Percentiles rank a stretch among this genome's conserved stretches.
phyloP scores from a whole-genome alignment of 2,329 filamentous ascomycete species.

The Talaromyces sp. region DNA sequence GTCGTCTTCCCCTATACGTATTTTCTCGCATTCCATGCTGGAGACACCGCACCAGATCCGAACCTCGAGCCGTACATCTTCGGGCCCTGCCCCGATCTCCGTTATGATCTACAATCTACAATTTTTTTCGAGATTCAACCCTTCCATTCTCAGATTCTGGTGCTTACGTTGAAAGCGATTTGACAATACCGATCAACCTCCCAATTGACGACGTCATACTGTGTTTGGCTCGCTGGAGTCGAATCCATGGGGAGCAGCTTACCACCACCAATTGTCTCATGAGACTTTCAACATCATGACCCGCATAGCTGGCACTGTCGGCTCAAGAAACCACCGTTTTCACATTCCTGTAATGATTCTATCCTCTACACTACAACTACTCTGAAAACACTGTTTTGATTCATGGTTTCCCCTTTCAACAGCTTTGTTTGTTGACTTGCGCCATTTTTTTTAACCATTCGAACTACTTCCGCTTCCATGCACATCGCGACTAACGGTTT shows the following conservation, averaged over 20 bases:
- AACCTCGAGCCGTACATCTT: neutral
- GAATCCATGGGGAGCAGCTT: neutral
- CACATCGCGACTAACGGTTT: neutral
- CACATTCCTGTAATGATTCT: conserved; percentile 29
- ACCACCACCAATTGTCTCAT: neutral
- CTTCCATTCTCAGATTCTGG: neutral
- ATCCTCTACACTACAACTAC: neutral
- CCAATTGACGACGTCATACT: conserved; percentile 3
- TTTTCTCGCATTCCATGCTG: conserved; percentile 5
- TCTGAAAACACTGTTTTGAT: neutral
- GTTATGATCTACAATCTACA: conserved; percentile 7
- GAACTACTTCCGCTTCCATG: neutral
- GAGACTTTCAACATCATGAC: conserved; percentile 14
- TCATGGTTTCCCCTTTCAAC: neutral
- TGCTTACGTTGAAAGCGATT: neutral
- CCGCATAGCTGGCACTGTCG: conserved; percentile 12
- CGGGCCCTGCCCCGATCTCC: conserved; percentile 2
- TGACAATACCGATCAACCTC: neutral
- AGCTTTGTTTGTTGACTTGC: neutral
- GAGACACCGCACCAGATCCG: neutral
- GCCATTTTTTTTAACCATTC: neutral
- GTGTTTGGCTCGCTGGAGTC: conserved; percentile 1
- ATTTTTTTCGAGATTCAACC: conserved; percentile 10
- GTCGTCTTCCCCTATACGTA: neutral
- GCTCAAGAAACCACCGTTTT: conserved; percentile 24